Base-by-base conservation (phyloP, 331 rosid species). In the Phaseolus coccineus region DNA sequence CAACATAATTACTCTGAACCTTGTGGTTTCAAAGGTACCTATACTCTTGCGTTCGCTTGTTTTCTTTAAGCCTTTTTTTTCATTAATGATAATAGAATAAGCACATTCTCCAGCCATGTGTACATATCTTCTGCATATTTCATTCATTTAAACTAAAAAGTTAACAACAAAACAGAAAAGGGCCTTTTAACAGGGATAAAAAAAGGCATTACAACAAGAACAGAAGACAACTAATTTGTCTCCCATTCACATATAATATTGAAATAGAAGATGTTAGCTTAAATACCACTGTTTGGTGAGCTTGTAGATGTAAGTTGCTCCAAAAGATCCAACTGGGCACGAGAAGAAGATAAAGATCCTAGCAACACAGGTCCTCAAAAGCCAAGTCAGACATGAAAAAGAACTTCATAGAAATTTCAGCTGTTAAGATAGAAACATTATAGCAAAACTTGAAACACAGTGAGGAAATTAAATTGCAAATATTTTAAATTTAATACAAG, bases 221-320 rank as follows among this genome's bases (percentile, higher is more conserved):
- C 58, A 82, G 24, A 70, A 37, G 35, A 31, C 37, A 51, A 69
- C 15, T 24, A 51, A 69, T 22, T 53, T 69, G 57, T 63, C 24
- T 42, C 22, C 37, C 10, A 22, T 44, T 62, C 37, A 42, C 47
- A 31, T 46, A 46, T 74, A 33, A 46, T 13, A 35, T 77, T 58
- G n/a, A 4, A 69, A 24, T 35, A 71, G 57, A 4, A 74, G 58
- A 73, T 39, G 73, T 40, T 51, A 80, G 55, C 4, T 72, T 51
- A 69, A 89, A 39, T 91, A 91, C 98, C 89, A 78, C 44, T 86
- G 56, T 53, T 62, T 2, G 90, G 73, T 77, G 93, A 81, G 81
- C 88, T 86, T 52, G 94, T 78, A 9, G 98, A 91, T 44, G 98
- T 84, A 76, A 96, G 93, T 81, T 91, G 99, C 71, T 93, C 98